Percentiles rank a stretch among this genome's conserved stretches.
Conservation (phyloP, 768 basidiomycete species). For the Podaxis sp. region DNA sequence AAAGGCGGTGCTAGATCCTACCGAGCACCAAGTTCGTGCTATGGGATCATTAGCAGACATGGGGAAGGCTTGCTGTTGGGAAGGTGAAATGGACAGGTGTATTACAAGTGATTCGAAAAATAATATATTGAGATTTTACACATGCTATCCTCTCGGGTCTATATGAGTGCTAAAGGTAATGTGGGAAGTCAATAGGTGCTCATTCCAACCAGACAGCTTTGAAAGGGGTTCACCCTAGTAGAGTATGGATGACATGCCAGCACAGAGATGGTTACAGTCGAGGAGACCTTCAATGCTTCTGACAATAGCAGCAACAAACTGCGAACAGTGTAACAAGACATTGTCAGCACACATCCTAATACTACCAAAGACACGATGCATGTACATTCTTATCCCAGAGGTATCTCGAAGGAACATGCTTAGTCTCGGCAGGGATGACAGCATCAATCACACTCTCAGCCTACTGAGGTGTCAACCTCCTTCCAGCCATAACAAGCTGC, state of each 20-base stretch:
- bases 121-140: constrained; percentile 11
- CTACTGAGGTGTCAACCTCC: constrained; percentile 86
- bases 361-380: constrained; percentile 17
- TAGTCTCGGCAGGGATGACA: constrained; percentile 85
- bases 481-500: constrained; percentile 93
- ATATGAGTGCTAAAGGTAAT: background rate
- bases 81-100: background rate
- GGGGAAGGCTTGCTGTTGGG: background rate
- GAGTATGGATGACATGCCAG: constrained; percentile 78
- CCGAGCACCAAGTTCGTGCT: background rate
- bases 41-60: background rate
- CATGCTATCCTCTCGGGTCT: constrained; percentile 11
- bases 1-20: background rate
- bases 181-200: background rate
- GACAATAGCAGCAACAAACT: constrained; percentile 80
- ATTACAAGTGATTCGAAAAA: constrained; percentile 9
- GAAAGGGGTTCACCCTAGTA: constrained; percentile 43
- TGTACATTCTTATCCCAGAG: constrained; percentile 94
- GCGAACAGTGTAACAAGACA: constrained; percentile 32
- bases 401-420: constrained; percentile 93
- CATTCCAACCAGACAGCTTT: background rate
- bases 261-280: constrained; percentile 89
- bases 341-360: constrained; percentile 11
- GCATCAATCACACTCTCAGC: constrained; percentile 92
- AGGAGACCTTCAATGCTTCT: constrained; percentile 90